These are phyloP conservation scores for Spizellomyces punctatus DNA, from an alignment of 192 early-diverging fungal genomes.

Conservation along the genomic window DNA sequence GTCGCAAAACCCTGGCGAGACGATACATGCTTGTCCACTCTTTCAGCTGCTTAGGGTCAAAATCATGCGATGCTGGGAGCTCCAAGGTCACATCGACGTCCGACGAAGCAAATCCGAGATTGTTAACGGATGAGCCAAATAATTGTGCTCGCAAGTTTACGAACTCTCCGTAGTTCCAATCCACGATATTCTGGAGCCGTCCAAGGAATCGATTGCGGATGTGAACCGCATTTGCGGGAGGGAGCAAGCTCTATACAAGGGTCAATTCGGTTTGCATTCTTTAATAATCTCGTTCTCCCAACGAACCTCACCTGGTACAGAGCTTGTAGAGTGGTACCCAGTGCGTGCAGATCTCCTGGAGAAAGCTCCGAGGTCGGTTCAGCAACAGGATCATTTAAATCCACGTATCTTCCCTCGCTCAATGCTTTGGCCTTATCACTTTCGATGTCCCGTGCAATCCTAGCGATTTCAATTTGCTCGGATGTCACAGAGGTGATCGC, in stretches of 20 bases:
- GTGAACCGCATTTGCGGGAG: background rate
- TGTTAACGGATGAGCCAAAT: constrained; percentile 50
- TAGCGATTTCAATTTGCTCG: background rate
- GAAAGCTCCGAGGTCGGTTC: too few relatives aligned
- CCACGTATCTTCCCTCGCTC: background rate
- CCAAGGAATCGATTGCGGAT: constrained; percentile 12
- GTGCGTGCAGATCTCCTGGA: too few relatives aligned
- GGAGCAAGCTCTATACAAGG: background rate
- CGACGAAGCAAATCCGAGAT: constrained; percentile 38
- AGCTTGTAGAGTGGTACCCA: too few relatives aligned
- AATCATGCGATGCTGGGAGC: background rate
- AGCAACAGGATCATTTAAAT: too few relatives aligned
- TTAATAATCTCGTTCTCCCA: too few relatives aligned
- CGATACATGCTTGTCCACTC: constrained; percentile 34
- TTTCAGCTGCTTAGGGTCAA: constrained; percentile 1
- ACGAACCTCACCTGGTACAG: too few relatives aligned
- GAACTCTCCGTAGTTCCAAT: background rate
- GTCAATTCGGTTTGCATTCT: too few relatives aligned
- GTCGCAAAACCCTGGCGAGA: constrained; percentile 28
- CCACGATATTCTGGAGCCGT: constrained; percentile 27
- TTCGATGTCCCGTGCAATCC: background rate
- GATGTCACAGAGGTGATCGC: background rate
- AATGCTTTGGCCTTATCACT: background rate
- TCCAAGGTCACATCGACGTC: constrained; percentile 44
- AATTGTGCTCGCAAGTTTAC: constrained; percentile 31